Evolutionary conservation across 1,139 yeast genomes (phyloP), one percentile per base, ranked within the genome.

Genomic region (Debaryomyces robertsiae): DNA sequence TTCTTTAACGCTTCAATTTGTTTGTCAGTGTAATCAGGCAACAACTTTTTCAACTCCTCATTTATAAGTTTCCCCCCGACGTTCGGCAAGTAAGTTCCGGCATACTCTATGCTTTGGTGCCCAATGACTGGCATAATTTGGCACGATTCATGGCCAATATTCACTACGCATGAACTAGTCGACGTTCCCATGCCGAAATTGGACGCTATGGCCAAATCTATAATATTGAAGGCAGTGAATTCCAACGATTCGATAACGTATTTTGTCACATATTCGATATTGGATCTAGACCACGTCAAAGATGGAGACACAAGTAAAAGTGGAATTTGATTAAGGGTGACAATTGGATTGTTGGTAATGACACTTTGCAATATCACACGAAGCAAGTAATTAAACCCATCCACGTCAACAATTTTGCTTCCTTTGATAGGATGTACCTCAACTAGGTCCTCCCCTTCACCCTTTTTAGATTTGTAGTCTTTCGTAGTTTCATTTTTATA

Each of bases 91-190:
- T 75, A 67, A 39, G 68, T 66, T 27, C 76, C 69, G 2, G 90
- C 82, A 53, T 75, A 75, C 36, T 73, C 74, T 32, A 84, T 62
- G 3, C 78, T 73, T 44, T 81, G 81, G 54, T 80, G 87, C 43
- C 87, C 94, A 34, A 86, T 64, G 17, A 93, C 79, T 1, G 96
- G 94, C 4, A 84, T 75, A 30, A 93, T 72, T 57, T 89, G 96
- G 2, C 89, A 79, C 50, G 82, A 78, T 31, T 82, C 79, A 45
- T 73, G 69, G 15, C 98, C 98, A 32, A 93, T 74, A 60, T 93
- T 95, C 34, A 93, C 81, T 16, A 93, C 88, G 29, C 84, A 63
- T 1, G 93, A 77, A 42, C 74, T 79, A 14, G 81, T 67, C 23
- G 73, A 68, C 46, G 74, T 65, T 2, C 84, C 81, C 57, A 84